A percentile compares a stretch with the other conserved stretches of the same genome.
These are phyloP conservation scores for Eucalyptus cloeziana DNA, from an alignment of 345 rosid species.

Conservation along the genomic window DNA sequence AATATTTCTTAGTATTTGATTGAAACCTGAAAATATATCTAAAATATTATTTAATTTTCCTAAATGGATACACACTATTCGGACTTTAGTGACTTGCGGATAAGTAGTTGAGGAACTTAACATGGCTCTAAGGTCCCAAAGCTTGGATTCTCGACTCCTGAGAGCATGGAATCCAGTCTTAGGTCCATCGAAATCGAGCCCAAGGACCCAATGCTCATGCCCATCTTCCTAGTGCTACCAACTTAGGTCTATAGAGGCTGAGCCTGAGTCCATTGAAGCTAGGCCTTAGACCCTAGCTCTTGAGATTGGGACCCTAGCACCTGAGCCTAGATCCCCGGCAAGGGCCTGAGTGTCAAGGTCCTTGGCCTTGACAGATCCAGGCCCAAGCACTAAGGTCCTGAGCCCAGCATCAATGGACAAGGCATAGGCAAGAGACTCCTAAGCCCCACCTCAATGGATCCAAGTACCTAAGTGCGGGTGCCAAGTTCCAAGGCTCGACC, in stretches of 20 bases:
- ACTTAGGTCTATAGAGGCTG: not conserved
- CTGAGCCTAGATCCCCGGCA: too few relatives aligned
- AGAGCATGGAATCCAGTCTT: not conserved
- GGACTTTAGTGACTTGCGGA: not conserved
- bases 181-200: not conserved
- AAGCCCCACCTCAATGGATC: not conserved
- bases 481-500: not conserved
- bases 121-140: not conserved
- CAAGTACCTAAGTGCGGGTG: fast-evolving
- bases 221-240: not conserved
- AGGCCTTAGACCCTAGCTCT: not conserved
- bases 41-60: not conserved
- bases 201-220: not conserved
- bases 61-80: too few relatives aligned
- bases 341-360: too few relatives aligned
- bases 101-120: not conserved
- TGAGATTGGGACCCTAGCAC: not conserved
- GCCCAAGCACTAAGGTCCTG: not conserved
- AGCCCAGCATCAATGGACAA: not conserved
- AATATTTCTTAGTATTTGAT: too few relatives aligned
- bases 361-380: not conserved
- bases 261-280: not conserved
- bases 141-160: too few relatives aligned
- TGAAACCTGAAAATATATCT: too few relatives aligned
- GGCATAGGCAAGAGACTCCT: not conserved